Conservation (phyloP, 225 moss, liverwort and hornwort species). For the Lunularia cruciata region DNA sequence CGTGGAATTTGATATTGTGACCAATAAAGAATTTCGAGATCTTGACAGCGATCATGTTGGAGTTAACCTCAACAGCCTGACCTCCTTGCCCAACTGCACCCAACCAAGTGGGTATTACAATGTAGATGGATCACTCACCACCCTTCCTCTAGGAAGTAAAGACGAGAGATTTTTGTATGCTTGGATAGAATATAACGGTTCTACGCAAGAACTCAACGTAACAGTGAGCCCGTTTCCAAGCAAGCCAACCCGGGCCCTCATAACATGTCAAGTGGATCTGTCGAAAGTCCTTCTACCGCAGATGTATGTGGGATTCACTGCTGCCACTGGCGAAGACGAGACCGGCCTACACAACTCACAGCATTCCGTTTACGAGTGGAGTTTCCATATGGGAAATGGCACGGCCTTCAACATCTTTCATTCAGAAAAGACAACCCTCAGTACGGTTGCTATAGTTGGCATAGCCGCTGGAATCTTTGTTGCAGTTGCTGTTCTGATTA, state of each 20-base stretch:
- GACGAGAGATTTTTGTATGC: neutral
- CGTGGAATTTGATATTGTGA: constrained; percentile 30
- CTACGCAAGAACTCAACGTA: constrained; percentile 4
- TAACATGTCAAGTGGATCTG: constrained; percentile 4
- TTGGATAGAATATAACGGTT: constrained; percentile 45
- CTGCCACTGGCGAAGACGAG: neutral
- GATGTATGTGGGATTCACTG: constrained; percentile 30
- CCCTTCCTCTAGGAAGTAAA: no score
- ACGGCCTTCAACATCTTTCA: neutral
- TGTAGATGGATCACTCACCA: constrained; percentile 20
- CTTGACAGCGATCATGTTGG: constrained; percentile 26
- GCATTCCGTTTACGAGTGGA: constrained; percentile 13
- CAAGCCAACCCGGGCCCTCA: neutral
- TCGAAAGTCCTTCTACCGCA: neutral
- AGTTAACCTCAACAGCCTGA: constrained; percentile 22
- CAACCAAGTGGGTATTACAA: neutral
- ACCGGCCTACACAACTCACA: neutral
- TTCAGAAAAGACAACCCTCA: neutral
- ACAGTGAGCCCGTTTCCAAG: neutral
- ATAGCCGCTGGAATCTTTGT: neutral
- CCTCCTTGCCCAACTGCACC: neutral
- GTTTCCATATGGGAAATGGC: constrained; percentile 10
- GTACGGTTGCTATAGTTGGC: neutral
- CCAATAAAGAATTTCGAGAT: constrained; percentile 20
- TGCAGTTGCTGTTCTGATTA: neutral